A percentile compares a stretch with the other conserved stretches of the same genome.
These are phyloP conservation scores for Salix koriyanagi DNA, from an alignment of 345 rosid genomes.

Conservation along the genomic window DNA sequence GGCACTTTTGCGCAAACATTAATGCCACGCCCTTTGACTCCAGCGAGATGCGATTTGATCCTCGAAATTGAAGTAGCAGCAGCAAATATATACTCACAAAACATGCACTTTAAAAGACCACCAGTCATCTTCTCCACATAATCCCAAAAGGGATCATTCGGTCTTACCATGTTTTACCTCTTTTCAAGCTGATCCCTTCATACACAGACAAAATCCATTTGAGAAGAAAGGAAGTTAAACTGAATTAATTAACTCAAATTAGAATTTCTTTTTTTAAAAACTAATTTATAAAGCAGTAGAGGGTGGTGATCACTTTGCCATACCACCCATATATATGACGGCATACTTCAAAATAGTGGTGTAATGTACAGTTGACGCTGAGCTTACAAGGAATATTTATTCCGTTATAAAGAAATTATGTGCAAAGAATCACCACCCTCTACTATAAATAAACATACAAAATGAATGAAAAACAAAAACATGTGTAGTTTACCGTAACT, in stretches of 20 bases:
- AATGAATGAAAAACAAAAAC: background rate
- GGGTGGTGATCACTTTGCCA: too few species aligned
- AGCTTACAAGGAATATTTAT: too few species aligned
- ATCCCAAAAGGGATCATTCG: background rate
- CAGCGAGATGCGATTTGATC: constrained; percentile 2
- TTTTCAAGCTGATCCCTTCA: background rate
- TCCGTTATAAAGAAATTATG: too few species aligned
- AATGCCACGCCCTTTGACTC: background rate
- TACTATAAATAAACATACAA: background rate
- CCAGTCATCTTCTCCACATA: background rate
- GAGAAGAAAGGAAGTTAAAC: background rate
- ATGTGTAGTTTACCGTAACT: background rate
- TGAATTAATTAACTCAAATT: background rate
- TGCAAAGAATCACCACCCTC: too few species aligned
- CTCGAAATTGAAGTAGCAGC: background rate
- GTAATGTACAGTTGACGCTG: too few species aligned
- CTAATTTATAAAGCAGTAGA: background rate
- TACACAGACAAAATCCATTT: background rate
- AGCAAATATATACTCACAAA: background rate
- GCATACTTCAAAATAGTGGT: too few species aligned
- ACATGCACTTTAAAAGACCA: background rate
- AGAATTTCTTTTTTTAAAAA: background rate
- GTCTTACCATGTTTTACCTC: background rate
- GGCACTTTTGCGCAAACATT: constrained; percentile 5
- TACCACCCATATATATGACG: too few species aligned